A percentile compares a stretch with the other conserved stretches of the same genome.
phyloP scores from a whole-genome alignment of 2,329 filamentous ascomycete genomes.

The Penicillium brasilianum region DNA sequence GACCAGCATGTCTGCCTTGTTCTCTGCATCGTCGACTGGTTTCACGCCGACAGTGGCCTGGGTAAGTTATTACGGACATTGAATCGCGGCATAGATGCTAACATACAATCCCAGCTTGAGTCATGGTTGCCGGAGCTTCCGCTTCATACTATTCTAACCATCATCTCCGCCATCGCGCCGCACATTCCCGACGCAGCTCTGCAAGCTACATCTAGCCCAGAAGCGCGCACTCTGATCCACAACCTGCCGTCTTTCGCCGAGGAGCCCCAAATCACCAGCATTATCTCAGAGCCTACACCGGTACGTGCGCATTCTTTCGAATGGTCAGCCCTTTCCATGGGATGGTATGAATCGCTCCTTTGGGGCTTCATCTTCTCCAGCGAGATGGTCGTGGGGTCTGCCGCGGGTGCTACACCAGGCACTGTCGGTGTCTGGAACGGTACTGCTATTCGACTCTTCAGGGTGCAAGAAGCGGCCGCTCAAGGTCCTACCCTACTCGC shows the following conservation, averaged over 20 bases:
- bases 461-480: constrained; percentile 81
- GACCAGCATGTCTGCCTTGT: constrained; percentile 65
- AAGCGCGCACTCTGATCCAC: constrained; percentile 48
- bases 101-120: constrained; percentile 66
- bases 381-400: constrained; percentile 72
- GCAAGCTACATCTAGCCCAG: constrained; percentile 45
- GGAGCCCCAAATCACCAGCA: constrained; percentile 67
- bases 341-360: constrained; percentile 93
- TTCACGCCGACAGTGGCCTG: constrained; percentile 83
- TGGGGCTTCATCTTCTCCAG: constrained; percentile 92
- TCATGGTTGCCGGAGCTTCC: constrained; percentile 91
- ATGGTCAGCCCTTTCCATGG: constrained; percentile 87
- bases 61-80: constrained; percentile 49
- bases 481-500: constrained; percentile 80
- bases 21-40: constrained; percentile 56
- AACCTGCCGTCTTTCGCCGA: constrained; percentile 51
- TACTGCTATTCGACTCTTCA: constrained; percentile 85
- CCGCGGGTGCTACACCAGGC: constrained; percentile 66
- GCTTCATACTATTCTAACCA: constrained; percentile 79
- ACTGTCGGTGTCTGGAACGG: constrained; percentile 94
- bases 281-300: constrained; percentile 70
- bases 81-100: constrained; percentile 10
- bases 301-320: constrained; percentile 87
- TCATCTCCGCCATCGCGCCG: constrained; percentile 67
- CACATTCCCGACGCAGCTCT: constrained; percentile 56